A percentile compares a stretch with the other conserved stretches of the same genome.
Evolutionary conservation across 345 rosid genomes (phyloP).

Genomic region (Dimocarpus longan): DNA sequence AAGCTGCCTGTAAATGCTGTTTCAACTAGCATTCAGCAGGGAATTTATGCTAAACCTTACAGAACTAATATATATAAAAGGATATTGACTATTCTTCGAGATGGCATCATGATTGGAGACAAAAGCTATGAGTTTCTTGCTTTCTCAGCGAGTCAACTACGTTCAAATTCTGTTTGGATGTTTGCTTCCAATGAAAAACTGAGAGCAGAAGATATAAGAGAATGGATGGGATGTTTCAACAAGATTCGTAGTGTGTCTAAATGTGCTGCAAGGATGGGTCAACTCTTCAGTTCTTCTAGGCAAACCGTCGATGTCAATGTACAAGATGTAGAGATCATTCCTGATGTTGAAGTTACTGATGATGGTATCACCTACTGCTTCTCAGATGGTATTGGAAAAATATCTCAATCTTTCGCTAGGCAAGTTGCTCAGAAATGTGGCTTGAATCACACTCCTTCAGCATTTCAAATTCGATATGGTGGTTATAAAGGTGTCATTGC

Average conservation of each 20-base stretch:
- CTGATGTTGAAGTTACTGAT: slow-evolving; percentile 71
- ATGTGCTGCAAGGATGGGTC: slow-evolving; percentile 99
- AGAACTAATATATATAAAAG: slow-evolving; percentile 74
- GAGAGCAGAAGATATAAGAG: slow-evolving; percentile 78
- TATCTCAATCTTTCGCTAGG: slow-evolving; percentile 69
- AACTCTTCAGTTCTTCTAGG: slow-evolving; percentile 81
- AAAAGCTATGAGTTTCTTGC: slow-evolving; percentile 86
- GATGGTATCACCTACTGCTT: slow-evolving; percentile 79
- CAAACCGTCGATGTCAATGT: slow-evolving; percentile 68
- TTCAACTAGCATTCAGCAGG: slow-evolving; percentile 65
- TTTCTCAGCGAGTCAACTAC: slow-evolving; percentile 91
- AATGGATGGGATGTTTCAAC: slow-evolving; percentile 97
- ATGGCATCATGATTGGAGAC: slow-evolving; percentile 73
- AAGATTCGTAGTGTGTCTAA: slow-evolving; percentile 75
- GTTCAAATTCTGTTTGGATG: slow-evolving; percentile 94
- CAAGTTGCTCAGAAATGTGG: slow-evolving; percentile 84
- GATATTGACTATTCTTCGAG: slow-evolving; percentile 64
- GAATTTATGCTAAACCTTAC: slow-evolving; percentile 65
- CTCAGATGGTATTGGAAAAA: slow-evolving; percentile 96
- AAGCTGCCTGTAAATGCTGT: slow-evolving; percentile 68
- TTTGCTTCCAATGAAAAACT: slow-evolving; percentile 84
- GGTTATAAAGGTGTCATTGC: slow-evolving; percentile 95
- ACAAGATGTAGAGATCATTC: slow-evolving; percentile 75
- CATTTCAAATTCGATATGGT: slow-evolving; percentile 94
- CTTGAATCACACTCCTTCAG: slow-evolving; percentile 72